Evolutionary conservation across 2,329 filamentous ascomycete species (phyloP), one percentile per base, ranked within the genome.

Genomic region (Phialemoniopsis sp.): DNA sequence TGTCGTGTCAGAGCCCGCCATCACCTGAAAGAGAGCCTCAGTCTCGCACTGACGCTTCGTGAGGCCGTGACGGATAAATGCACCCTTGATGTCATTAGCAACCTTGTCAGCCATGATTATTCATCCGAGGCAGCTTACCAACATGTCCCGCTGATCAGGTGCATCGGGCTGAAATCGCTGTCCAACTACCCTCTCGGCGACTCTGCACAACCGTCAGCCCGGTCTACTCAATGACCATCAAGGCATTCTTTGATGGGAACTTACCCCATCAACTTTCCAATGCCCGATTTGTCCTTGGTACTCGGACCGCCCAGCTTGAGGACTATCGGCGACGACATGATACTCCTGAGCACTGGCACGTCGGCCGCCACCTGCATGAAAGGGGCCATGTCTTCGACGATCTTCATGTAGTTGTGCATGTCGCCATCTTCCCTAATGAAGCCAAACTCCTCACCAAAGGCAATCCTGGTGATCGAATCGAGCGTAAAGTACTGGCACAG

Each of bases 401-500:
- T 63, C 30, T 55, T 47, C 29, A 73, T 58, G 46, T 70, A 73
- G 12, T 57, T 59, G 41, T 67, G 66, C 1, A 67, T 58, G 45
- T 73, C 70, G 9, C 57, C 51, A 44, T 73, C 63, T 8, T 52
- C 49, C 15, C 56, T 55, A 1, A 73, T 49, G 44, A 66, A 68
- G 15, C 69, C 68, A 45, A 73, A 70, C 2, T 60, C 51, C 37
- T 62, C 44, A 16, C 72, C 71, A 34, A 74, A 67, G 3, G 66
- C 68, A 12, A 76, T 47, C 29, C 64, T 61, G 29, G 64, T 70
- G 44, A 77, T 71, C 15, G 72, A 63, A 44, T 77, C 73, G 5
- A 75, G 55, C 0, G 71, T 72, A 38, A 76, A 67, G 56, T 63
- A 73, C 29, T 70, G 65, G 2, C 65, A 59, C 32, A 67, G 62